phyloP scores from a whole-genome alignment of 2,329 filamentous ascomycete species.

The Ceratocystis papillata region DNA sequence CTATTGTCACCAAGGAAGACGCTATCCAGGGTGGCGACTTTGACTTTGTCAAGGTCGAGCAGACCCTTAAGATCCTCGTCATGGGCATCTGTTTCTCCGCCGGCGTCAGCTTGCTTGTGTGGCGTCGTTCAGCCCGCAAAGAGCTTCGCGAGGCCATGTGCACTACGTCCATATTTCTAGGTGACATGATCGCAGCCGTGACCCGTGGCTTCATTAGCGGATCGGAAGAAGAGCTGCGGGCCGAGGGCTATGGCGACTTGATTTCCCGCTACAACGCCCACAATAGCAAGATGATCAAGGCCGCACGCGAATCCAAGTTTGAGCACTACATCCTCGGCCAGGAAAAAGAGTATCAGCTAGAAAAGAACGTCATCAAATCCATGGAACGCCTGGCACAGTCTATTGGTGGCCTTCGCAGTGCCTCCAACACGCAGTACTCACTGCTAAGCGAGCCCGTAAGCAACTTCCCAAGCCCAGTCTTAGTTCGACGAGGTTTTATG shows the following conservation, averaged over 20 bases:
- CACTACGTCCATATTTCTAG: constrained; percentile 57
- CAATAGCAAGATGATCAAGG: constrained; percentile 55
- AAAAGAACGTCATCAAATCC: constrained; percentile 70
- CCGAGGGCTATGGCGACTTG: constrained; percentile 44
- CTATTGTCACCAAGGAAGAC: constrained; percentile 81
- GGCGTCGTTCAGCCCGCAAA: constrained; percentile 64
- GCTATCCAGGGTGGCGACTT: constrained; percentile 73
- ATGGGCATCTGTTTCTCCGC: constrained; percentile 63
- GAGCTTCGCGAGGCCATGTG: constrained; percentile 60
- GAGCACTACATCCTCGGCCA: constrained; percentile 77
- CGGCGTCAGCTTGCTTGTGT: constrained; percentile 65
- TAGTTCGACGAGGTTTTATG: constrained; percentile 14
- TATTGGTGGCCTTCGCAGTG: constrained; percentile 80
- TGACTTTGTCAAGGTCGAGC: constrained; percentile 67
- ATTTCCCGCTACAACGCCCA: constrained; percentile 23
- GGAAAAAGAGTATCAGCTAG: constrained; percentile 66
- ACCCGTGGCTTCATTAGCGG: constrained; percentile 76
- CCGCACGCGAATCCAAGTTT: constrained; percentile 73
- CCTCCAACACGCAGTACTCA: constrained; percentile 78
- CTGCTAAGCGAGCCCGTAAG: constrained; percentile 52
- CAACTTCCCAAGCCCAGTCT: constrained; percentile 1
- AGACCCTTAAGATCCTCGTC: constrained; percentile 74
- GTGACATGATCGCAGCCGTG: constrained; percentile 71
- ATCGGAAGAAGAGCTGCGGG: constrained; percentile 63
- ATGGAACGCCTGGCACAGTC: constrained; percentile 79